These are phyloP conservation scores for Phytophthora pini DNA, from an alignment of 352 stramenopile genomes.

Conservation along the genomic window DNA sequence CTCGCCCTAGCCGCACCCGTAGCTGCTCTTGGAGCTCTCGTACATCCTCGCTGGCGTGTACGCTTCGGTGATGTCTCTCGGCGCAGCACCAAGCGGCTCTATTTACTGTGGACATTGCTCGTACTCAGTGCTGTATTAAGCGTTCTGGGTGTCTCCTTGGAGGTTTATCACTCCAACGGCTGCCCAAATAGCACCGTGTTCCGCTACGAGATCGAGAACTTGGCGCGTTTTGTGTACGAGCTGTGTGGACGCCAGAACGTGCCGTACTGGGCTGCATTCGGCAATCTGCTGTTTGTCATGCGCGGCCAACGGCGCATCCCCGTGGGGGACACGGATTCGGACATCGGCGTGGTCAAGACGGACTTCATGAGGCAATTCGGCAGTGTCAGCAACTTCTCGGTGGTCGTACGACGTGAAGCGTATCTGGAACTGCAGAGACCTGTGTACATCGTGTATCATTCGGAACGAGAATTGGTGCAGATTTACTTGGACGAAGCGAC, in stretches of 20 bases:
- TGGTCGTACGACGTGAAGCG: constrained; percentile 48
- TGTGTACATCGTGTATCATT: constrained; percentile 60
- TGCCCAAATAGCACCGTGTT: constrained; percentile 77
- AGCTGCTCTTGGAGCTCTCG: constrained; percentile 35
- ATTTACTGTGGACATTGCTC: constrained; percentile 56
- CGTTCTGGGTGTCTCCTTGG: constrained; percentile 54
- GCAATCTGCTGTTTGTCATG: constrained; percentile 81
- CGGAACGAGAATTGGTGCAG: constrained; percentile 69
- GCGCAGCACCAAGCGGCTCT: constrained; percentile 26
- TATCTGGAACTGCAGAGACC: constrained; percentile 51
- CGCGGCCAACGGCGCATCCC: constrained; percentile 67
- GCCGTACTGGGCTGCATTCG: constrained; percentile 77
- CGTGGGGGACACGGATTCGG: constrained; percentile 80
- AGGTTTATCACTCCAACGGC: constrained; percentile 64
- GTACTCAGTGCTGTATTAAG: constrained; percentile 33
- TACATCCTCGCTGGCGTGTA: constrained; percentile 52
- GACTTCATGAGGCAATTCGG: constrained; percentile 58
- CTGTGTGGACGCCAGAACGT: constrained; percentile 55
- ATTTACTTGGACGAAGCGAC: constrained; percentile 62
- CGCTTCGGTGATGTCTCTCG: constrained; percentile 32
- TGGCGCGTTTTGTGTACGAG: constrained; percentile 71
- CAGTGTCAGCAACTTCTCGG: constrained; percentile 65
- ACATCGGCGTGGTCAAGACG: constrained; percentile 72
- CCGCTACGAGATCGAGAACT: constrained; percentile 70
- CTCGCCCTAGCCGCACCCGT: constrained; percentile 37